Evolutionary conservation across 805 yeast species (phyloP).

Genomic region (Tetrapisispora pingtungensis): DNA sequence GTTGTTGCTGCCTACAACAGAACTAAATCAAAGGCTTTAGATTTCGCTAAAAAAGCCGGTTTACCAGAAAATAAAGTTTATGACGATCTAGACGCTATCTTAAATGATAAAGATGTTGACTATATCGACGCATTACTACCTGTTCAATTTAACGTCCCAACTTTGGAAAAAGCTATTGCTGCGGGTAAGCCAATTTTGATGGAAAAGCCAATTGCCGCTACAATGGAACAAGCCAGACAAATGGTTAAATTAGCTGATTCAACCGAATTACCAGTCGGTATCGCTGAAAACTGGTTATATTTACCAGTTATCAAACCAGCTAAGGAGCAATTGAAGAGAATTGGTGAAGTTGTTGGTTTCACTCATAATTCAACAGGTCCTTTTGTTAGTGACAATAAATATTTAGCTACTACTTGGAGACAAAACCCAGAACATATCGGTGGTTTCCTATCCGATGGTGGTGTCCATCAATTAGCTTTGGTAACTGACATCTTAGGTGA

Average conservation of each 20-base stretch:
- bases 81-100: slow-evolving; percentile 52
- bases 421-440: slow-evolving; percentile 85
- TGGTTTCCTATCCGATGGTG: slow-evolving; percentile 88
- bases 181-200: slow-evolving; percentile 69
- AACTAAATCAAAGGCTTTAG: slow-evolving; percentile 72
- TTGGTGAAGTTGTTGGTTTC: slow-evolving; percentile 64
- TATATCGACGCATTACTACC: slow-evolving; percentile 81
- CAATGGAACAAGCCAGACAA: slow-evolving; percentile 66
- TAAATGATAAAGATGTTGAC: slow-evolving; percentile 58
- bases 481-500: slow-evolving; percentile 74
- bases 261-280: slow-evolving; percentile 57
- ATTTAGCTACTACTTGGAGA: slow-evolving; percentile 74
- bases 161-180: slow-evolving; percentile 58
- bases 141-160: slow-evolving; percentile 66
- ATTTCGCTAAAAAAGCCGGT: slow-evolving; percentile 57
- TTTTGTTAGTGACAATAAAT: slow-evolving; percentile 50
- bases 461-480: slow-evolving; percentile 89
- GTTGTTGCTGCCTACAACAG: slow-evolving; percentile 73
- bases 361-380: slow-evolving; percentile 69
- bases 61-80: slow-evolving; percentile 43
- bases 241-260: slow-evolving; percentile 57
- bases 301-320: slow-evolving; percentile 48
- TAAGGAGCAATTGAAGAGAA: slow-evolving; percentile 49
- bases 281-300: slow-evolving; percentile 84
- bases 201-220: slow-evolving; percentile 92